phyloP scores from a whole-genome alignment of 768 basidiomycete genomes.

The Tylopilus sp. region DNA sequence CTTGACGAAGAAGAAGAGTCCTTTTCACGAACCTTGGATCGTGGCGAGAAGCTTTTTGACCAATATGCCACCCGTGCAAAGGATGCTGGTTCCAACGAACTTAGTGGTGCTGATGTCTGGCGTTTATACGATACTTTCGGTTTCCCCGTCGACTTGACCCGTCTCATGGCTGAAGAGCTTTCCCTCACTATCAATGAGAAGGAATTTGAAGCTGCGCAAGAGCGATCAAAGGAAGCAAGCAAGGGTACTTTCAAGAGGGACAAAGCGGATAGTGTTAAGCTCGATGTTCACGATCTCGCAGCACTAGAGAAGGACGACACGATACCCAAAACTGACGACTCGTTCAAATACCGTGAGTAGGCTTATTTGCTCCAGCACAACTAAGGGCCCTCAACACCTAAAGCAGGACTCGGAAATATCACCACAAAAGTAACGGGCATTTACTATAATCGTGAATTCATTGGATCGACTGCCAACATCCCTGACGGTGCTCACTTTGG shows the following conservation, averaged over 20 bases:
- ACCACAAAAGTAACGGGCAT: conserved; percentile 76
- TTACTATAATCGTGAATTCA: conserved; percentile 77
- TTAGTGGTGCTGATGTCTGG: conserved; percentile 95
- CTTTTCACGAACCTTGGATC: conserved; percentile 94
- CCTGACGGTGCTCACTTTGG: conserved; percentile 73
- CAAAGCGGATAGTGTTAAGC: conserved; percentile 67
- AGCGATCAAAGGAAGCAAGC: conserved; percentile 86
- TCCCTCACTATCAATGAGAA: conserved; percentile 79
- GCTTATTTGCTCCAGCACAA: background rate
- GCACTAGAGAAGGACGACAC: conserved; percentile 70
- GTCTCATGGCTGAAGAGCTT: conserved; percentile 95
- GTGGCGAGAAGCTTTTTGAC: conserved; percentile 94
- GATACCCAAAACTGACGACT: conserved; percentile 92
- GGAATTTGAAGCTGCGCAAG: conserved; percentile 88
- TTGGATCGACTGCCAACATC: conserved; percentile 61
- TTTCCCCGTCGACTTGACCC: conserved; percentile 95
- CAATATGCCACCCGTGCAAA: conserved; percentile 72
- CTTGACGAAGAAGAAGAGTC: conserved; percentile 97
- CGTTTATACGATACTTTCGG: conserved; percentile 97
- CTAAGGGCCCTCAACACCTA: conserved; percentile 1
- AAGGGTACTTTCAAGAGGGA: conserved; percentile 78
- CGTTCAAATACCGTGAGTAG: conserved; percentile 80
- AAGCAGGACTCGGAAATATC: conserved; percentile 71
- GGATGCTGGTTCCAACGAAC: conserved; percentile 56
- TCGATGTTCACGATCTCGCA: conserved; percentile 95